These are phyloP conservation scores for Senna siamea DNA, from an alignment of 306 rosid genomes.

Conservation along the genomic window DNA sequence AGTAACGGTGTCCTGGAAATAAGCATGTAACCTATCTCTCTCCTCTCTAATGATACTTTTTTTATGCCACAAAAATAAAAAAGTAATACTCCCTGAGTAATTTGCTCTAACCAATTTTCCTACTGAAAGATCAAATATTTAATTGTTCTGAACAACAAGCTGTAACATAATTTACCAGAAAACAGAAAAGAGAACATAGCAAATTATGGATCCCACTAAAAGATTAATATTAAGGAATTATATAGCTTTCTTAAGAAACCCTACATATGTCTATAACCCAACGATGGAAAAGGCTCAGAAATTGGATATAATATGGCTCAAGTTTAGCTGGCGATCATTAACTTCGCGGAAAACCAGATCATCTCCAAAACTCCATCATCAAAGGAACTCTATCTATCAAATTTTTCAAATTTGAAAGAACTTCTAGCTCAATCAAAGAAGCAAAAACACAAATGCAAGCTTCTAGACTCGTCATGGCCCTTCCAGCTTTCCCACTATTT, in stretches of 20 bases:
- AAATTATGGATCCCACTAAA: conserved; percentile 60
- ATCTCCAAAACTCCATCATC: neutral
- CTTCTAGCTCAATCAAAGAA: neutral
- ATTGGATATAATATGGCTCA: no score
- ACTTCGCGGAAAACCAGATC: neutral
- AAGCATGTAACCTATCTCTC: no score
- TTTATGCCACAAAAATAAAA: neutral
- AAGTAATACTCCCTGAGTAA: neutral
- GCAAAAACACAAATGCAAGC: neutral
- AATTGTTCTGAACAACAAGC: neutral
- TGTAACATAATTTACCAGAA: neutral
- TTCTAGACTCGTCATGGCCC: no score
- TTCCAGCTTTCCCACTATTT: no score
- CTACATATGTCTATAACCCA: neutral
- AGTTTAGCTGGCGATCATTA: neutral
- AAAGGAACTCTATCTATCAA: neutral
- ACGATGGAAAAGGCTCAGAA: neutral
- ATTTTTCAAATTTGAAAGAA: no score
- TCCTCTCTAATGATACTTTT: neutral
- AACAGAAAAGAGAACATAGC: conserved; percentile 33
- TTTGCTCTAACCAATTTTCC: neutral
- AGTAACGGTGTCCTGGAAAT: no score
- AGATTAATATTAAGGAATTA: conserved; percentile 42
- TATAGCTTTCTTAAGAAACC: neutral
- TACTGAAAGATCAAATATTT: neutral